Percentiles rank a stretch among this genome's conserved stretches.
phyloP scores from a whole-genome alignment of 2,329 filamentous ascomycete genomes.

The Shiraia sp. region DNA sequence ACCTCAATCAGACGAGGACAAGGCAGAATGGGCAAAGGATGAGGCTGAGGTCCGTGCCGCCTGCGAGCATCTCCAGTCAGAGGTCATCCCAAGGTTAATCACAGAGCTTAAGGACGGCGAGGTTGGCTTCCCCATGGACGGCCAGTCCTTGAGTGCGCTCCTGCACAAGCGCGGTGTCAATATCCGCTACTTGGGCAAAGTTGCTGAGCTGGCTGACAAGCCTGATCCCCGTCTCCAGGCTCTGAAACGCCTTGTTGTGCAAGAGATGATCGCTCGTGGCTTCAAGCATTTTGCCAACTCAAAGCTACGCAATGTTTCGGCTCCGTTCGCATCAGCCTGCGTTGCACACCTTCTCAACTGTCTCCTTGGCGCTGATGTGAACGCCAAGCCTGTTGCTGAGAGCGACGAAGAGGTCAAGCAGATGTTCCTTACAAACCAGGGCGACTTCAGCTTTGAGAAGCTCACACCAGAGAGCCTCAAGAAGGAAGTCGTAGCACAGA shows the following conservation, averaged over 20 bases:
- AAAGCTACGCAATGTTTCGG: conserved; percentile 78
- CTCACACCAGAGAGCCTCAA: conserved; percentile 74
- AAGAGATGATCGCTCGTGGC: conserved; percentile 92
- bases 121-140: conserved; percentile 97
- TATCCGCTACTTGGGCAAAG: conserved; percentile 87
- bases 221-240: conserved; percentile 72
- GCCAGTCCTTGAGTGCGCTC: conserved; percentile 83
- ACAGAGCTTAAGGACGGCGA: conserved; percentile 89
- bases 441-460: conserved; percentile 78
- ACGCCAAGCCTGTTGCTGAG: conserved; percentile 76
- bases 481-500: conserved; percentile 71
- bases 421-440: conserved; percentile 70
- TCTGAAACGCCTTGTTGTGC: conserved; percentile 74
- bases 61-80: conserved; percentile 74
- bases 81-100: conserved; percentile 81
- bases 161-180: conserved; percentile 98
- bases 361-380: conserved; percentile 76
- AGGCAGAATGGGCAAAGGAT: conserved; percentile 77
- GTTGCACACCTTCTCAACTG: conserved; percentile 92
- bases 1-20: conserved; percentile 89
- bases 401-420: conserved; percentile 73
- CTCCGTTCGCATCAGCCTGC: conserved; percentile 77
- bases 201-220: conserved; percentile 67
- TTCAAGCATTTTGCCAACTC: conserved; percentile 90
- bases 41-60: conserved; percentile 87